These are phyloP conservation scores for Penicillium lividum DNA, from an alignment of 495 filamentous ascomycete genomes.

Conservation along the genomic window DNA sequence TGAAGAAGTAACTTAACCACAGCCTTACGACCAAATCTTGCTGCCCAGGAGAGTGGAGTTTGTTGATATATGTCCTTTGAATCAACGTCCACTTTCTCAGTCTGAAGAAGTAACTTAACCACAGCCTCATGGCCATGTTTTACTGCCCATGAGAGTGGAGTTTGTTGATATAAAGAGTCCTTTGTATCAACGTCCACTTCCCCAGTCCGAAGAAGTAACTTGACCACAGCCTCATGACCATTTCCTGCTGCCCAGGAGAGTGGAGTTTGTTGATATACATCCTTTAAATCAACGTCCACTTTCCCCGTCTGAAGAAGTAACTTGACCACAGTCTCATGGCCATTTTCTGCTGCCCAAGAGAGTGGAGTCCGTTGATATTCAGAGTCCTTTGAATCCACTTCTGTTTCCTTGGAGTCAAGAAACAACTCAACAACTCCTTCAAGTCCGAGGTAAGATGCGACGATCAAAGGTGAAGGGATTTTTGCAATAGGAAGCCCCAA, in stretches of 20 bases:
- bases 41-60: conserved; percentile 3
- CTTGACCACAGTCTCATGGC: conserved; percentile 18
- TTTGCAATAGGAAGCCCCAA: background rate
- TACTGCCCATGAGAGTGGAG: conserved; percentile 22
- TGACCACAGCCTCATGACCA: conserved; percentile 15
- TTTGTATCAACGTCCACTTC: conserved; percentile 14
- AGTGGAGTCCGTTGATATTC: background rate
- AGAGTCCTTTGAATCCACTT: conserved; percentile 1
- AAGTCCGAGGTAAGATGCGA: conserved; percentile 1
- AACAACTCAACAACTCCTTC: background rate
- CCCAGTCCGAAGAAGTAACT: conserved; percentile 15
- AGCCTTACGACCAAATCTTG: conserved; percentile 1
- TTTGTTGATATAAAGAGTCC: conserved; percentile 18
- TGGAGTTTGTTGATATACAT: conserved; percentile 20
- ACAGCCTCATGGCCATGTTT: conserved; percentile 13
- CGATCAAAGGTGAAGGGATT: background rate
- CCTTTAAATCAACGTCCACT: conserved; percentile 17
- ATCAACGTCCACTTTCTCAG: conserved; percentile 10
- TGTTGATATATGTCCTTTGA: background rate
- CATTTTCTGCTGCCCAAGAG: conserved; percentile 1
- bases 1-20: conserved; percentile 27
- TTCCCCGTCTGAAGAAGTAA: conserved; percentile 21
- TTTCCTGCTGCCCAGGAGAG: conserved; percentile 14
- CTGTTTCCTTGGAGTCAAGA: background rate
- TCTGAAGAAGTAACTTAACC: conserved; percentile 14